Base-by-base conservation (phyloP, 176 grass and related monocot species). In the Hyparrhenia diplandra region DNA sequence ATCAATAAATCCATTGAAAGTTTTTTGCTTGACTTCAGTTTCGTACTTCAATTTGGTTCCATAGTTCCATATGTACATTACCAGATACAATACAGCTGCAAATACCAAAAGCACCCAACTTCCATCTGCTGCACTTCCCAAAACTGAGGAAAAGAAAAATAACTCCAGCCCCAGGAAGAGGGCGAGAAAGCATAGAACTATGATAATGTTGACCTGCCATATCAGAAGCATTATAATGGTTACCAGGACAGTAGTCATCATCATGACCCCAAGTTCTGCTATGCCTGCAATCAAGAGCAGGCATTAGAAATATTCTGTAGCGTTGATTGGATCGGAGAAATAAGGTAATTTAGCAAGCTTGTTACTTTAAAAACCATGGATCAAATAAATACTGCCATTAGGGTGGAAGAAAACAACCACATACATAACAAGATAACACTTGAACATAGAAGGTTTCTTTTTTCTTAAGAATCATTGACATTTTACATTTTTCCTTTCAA, bases 201-300 rank as follows among this genome's bases (percentile, higher is more conserved):
- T 63, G 62, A 99, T 54, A 28, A 99, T 99, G 71, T 99, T 99
- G 80, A 95, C 85, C 89, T 99, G 96, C 92, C 96, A 95, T 90
- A 99, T 99, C 80, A 99, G 58, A 70, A 99, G 96, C 92, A 99
- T 99, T 81, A 99, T 99, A 76, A 99, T 86, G 58, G 96, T 99
- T 42, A 99, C 88, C 67, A 99, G 77, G 36, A 99, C 75, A 71
- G 92, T 95, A 85, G 96, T 99, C 88, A 88, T 95, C 85, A 91
- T 99, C 96, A 99, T 93, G 63, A 99, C 92, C 31, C 92, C 92
- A 83, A 99, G 90, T 86, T 95, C 96, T 35, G 96, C 88, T 27
- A 95, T 99, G 64, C 92, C 96, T 99, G 92, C 40, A 77, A 71
- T 37, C 77, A 67, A 65, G 59, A 75, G 1, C 75, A 24, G 13